Evolutionary conservation across 306 rosid species (phyloP).

Genomic region (Trifolium dubium): DNA sequence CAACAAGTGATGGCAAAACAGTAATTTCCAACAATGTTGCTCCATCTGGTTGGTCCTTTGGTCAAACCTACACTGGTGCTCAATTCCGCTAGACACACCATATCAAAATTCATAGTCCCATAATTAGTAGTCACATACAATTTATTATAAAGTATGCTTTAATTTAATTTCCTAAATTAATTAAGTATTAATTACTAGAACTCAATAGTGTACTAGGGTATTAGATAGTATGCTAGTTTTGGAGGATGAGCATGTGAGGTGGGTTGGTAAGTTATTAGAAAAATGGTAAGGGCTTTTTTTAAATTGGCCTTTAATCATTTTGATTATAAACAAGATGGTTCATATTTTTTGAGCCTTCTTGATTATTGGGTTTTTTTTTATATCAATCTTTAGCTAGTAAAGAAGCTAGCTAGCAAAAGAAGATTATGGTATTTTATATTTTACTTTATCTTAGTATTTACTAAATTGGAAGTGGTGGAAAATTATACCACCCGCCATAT

Average conservation of each 20-base stretch:
- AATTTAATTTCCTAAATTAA: conserved; percentile 13
- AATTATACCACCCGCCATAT: conserved; percentile 75
- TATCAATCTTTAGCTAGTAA: conserved; percentile 36
- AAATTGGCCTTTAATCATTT: conserved; percentile 57
- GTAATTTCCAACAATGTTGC: conserved; percentile 78
- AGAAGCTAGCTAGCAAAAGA: conserved; percentile 52
- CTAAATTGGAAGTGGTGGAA: conserved; percentile 71
- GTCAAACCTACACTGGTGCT: conserved; percentile 89
- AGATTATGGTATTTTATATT: conserved; percentile 14
- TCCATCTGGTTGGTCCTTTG: conserved; percentile 89
- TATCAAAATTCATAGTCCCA: not conserved
- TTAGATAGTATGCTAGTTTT: conserved; percentile 70
- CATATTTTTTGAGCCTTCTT: conserved; percentile 41
- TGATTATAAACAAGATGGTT: conserved; percentile 36
- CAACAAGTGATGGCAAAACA: conserved; percentile 78
- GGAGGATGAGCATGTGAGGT: conserved; percentile 27
- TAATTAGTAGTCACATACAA: conserved; percentile 11
- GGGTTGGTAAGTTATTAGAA: conserved; percentile 36
- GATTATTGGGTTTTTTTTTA: conserved; percentile 44
- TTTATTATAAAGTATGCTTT: conserved; percentile 10
- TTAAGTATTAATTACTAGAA: conserved; percentile 37
- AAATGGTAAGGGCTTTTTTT: conserved; percentile 71
- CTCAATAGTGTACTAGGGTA: conserved; percentile 75
- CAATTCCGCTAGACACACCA: conserved; percentile 63
- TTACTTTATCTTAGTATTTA: conserved; percentile 21